Base-by-base conservation (phyloP, 805 yeast species). In the Huiozyma naganishii region DNA sequence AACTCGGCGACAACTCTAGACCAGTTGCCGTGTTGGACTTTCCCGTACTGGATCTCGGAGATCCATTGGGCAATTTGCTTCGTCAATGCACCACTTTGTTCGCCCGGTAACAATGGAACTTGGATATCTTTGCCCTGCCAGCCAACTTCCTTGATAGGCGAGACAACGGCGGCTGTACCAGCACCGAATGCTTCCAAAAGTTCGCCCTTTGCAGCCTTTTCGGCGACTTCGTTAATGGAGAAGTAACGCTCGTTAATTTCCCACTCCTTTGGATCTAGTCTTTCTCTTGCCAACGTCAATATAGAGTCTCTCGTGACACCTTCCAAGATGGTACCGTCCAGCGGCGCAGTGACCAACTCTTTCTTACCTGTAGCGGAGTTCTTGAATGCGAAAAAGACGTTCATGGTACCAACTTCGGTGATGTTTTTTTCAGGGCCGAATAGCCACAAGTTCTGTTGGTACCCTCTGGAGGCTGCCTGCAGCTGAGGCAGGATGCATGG, bases 391-490 rank as follows among this genome's bases (percentile, higher is more conserved):
- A 84, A 80, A 70, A 92, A 90, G 38, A 76, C 90, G 68, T 90
- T 90, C 97, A 90, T 92, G 46, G 97, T 88, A 52, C 98, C 98
- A 45, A 87, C 97, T 71, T 90, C 97, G 53, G 97, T 90, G 57
- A 90, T 78, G 64, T 77, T 64, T 55, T 79, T 77, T 62, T 90
- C 90, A 45, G 83, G 86, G 48, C 96, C 96, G 57, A 90, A 90
- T 57, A 90, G 72, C 98, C 97, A 90, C 64, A 90, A 71, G 72
- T 90, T 90, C 69, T 92, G 97, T 65, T 86, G 95, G 72, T 79
- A 89, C 37, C 98, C 98, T 66, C 89, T 79, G 27, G 72, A 59
- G 44, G 95, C 95, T 41, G 97, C 96, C 68, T 85, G 82, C 55
- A 76, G 71, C 69, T 87, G 96, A 30, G 97, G 97, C 61, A 76